Percentiles rank a stretch among this genome's conserved stretches.
Conservation (phyloP, 768 basidiomycete genomes). For the Mycena haematopus region DNA sequence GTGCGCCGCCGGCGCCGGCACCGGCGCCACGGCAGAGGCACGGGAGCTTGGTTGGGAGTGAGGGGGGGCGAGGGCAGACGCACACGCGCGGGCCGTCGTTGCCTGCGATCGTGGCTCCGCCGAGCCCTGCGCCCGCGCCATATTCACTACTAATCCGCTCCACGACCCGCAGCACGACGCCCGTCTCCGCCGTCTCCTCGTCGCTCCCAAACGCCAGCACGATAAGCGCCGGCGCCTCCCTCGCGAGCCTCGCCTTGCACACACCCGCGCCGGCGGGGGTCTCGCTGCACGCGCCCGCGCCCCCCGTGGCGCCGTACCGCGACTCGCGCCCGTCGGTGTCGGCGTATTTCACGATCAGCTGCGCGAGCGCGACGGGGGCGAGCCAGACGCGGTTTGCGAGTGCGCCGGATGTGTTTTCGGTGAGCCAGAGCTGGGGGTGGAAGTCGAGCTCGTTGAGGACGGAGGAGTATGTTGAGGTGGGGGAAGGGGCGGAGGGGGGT, state of each 20-base stretch:
- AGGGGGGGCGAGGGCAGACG: neutral
- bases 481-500: slow-evolving; percentile 39
- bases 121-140: slow-evolving; percentile 39
- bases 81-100: slow-evolving; percentile 42
- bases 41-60: slow-evolving; percentile 15
- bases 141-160: slow-evolving; percentile 55
- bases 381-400: slow-evolving; percentile 85
- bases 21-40: slow-evolving; percentile 6
- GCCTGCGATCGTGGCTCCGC: slow-evolving; percentile 36
- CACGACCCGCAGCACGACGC: slow-evolving; percentile 52
- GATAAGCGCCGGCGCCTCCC: neutral
- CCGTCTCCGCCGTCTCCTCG: slow-evolving; percentile 36
- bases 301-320: slow-evolving; percentile 74
- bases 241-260: slow-evolving; percentile 18
- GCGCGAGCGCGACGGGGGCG: slow-evolving; percentile 81
- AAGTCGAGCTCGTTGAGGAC: slow-evolving; percentile 62
- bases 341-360: slow-evolving; percentile 86
- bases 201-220: slow-evolving; percentile 30
- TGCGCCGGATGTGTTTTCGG: slow-evolving; percentile 82
- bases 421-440: slow-evolving; percentile 95
- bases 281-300: slow-evolving; percentile 47
- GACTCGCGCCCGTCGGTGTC: slow-evolving; percentile 74
- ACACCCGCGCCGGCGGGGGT: slow-evolving; percentile 3
- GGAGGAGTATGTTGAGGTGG: slow-evolving; percentile 56
- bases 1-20: neutral